These are phyloP conservation scores for Calonectria honghensis DNA, from an alignment of 2,329 filamentous ascomycete species.

Conservation along the genomic window DNA sequence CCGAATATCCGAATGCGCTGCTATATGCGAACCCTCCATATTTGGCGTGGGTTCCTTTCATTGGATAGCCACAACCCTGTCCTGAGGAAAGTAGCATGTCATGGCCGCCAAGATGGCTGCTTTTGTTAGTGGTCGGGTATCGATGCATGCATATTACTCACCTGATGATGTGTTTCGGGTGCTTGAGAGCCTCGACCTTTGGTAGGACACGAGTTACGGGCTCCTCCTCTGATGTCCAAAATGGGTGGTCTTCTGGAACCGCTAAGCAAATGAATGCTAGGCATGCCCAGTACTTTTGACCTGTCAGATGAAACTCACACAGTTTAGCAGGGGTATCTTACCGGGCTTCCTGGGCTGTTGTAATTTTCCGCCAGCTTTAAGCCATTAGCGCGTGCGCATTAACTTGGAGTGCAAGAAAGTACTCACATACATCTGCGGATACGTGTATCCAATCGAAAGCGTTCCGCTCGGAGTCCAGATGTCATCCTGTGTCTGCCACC, in stretches of 20 bases:
- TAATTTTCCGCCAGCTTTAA: conserved; percentile 85
- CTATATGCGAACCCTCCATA: conserved; percentile 88
- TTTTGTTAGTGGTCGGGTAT: conserved; percentile 15
- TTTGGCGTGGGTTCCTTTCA: conserved; percentile 88
- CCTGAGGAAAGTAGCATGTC: conserved; percentile 85
- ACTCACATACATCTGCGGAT: conserved; percentile 83
- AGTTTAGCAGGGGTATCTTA: conserved; percentile 55
- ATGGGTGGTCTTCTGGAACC: conserved; percentile 80
- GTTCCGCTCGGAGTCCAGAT: conserved; percentile 86
- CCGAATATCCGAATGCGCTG: conserved; percentile 84
- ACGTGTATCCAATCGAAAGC: conserved; percentile 84
- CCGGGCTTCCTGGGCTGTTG: conserved; percentile 82
- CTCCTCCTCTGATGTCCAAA: conserved; percentile 83
- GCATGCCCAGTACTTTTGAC: conserved; percentile 84
- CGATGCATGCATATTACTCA: conserved; percentile 46
- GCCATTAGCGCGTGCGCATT: conserved; percentile 42
- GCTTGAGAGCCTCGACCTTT: conserved; percentile 75
- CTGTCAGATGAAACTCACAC: conserved; percentile 51
- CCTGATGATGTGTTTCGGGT: conserved; percentile 84
- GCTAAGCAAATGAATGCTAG: conserved; percentile 85
- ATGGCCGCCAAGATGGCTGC: conserved; percentile 80
- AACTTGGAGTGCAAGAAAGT: conserved; percentile 13
- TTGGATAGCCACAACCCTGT: conserved; percentile 87
- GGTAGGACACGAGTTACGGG: conserved; percentile 74
- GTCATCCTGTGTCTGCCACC: conserved; percentile 85